phyloP scores from a whole-genome alignment of 768 basidiomycete species.

The Boletus coccyginus region DNA sequence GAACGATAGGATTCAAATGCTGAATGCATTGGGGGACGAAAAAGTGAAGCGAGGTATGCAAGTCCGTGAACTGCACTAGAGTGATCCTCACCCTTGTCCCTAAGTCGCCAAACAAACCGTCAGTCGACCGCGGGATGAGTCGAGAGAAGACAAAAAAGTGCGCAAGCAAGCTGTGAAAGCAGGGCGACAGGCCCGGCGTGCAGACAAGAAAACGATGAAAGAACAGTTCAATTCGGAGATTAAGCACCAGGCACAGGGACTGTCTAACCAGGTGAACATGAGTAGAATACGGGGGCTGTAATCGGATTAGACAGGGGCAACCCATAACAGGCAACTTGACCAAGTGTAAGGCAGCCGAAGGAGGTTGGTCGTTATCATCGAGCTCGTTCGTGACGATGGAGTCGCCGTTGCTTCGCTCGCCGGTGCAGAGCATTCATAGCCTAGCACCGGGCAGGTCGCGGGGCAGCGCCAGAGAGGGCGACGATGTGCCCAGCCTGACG shows the following conservation, averaged over 20 bases:
- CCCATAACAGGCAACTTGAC: conserved; percentile 13
- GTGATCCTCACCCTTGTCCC: conserved; percentile 1
- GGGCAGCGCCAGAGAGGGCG: conserved; percentile 52
- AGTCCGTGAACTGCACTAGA: background rate
- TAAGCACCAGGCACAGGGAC: conserved; percentile 52
- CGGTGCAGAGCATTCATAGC: conserved; percentile 32
- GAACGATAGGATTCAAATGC: conserved; percentile 22
- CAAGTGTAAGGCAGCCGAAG: conserved; percentile 1
- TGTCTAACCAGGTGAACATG: conserved; percentile 42
- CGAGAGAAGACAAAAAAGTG: conserved; percentile 67
- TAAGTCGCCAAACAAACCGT: conserved; percentile 44
- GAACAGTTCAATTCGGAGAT: conserved; percentile 64
- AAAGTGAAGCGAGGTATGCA: conserved; percentile 25
- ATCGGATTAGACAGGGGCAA: background rate
- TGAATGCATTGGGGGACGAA: conserved; percentile 22
- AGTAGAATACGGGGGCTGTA: conserved; percentile 23
- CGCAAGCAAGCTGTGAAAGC: conserved; percentile 70
- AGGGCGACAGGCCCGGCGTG: conserved; percentile 60
- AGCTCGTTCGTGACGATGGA: conserved; percentile 28
- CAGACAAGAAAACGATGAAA: conserved; percentile 64
- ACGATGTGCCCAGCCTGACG: conserved; percentile 73
- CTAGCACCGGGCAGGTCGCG: conserved; percentile 56
- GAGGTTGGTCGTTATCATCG: conserved; percentile 1
- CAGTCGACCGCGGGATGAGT: conserved; percentile 71
- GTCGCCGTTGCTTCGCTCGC: conserved; percentile 28